These are phyloP conservation scores for Ustilago nuda DNA, from an alignment of 1,284 basidiomycete species.

Conservation along the genomic window DNA sequence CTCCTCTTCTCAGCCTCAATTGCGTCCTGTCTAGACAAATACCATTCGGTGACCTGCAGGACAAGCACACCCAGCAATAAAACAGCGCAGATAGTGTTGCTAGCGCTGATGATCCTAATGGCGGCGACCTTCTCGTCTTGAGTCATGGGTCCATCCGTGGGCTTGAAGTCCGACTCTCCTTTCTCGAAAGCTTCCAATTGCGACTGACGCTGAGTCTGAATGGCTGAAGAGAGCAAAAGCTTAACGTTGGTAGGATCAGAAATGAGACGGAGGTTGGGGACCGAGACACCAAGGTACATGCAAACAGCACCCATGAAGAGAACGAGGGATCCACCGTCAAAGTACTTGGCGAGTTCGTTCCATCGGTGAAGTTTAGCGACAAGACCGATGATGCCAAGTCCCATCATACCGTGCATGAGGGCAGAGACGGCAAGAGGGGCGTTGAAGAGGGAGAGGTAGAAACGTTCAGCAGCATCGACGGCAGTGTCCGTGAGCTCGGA, in stretches of 20 bases:
- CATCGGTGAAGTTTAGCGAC: slow-evolving; percentile 66
- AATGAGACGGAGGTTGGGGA: slow-evolving; percentile 65
- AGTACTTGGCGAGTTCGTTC: slow-evolving; percentile 68
- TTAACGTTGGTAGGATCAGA: slow-evolving; percentile 57
- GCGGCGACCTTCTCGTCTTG: slow-evolving; percentile 52
- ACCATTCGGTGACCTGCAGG: slow-evolving; percentile 64
- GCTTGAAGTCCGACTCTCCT: slow-evolving; percentile 32
- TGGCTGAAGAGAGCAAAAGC: slow-evolving; percentile 50
- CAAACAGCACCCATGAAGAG: slow-evolving; percentile 62
- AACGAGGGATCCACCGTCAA: slow-evolving; percentile 63
- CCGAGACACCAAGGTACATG: slow-evolving; percentile 64
- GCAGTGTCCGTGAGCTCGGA: slow-evolving; percentile 17
- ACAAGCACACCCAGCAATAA: slow-evolving; percentile 62
- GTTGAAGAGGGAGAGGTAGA: slow-evolving; percentile 64
- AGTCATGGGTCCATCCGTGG: slow-evolving; percentile 48
- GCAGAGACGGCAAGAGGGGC: slow-evolving; percentile 60
- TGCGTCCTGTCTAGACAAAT: slow-evolving; percentile 50
- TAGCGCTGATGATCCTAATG: slow-evolving; percentile 61
- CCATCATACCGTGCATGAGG: slow-evolving; percentile 65
- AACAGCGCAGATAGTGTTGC: slow-evolving; percentile 61
- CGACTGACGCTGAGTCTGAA: slow-evolving; percentile 52
- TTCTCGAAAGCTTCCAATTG: slow-evolving; percentile 45
- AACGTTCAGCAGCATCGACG: slow-evolving; percentile 57
- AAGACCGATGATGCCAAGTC: slow-evolving; percentile 62
- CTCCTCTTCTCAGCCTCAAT: slow-evolving; percentile 42